A percentile compares a stretch with the other conserved stretches of the same genome.
phyloP scores from a whole-genome alignment of 345 rosid species.

The Jatropha curcas region DNA sequence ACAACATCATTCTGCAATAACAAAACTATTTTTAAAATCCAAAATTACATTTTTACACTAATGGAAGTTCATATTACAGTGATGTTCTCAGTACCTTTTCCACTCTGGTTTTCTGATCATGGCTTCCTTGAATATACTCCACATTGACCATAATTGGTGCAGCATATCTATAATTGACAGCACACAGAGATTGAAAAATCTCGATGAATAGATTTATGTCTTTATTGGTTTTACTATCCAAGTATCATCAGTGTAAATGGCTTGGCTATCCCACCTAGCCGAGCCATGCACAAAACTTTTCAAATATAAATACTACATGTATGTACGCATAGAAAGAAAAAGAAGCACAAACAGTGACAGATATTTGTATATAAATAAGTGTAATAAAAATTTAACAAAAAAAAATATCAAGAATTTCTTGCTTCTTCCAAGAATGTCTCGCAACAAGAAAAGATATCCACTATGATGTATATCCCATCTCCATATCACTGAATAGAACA shows the following conservation, averaged over 20 bases:
- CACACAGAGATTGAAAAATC: constrained; percentile 9
- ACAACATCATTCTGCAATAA: constrained; percentile 55
- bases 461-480: not conserved
- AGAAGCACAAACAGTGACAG: not conserved
- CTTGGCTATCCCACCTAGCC: too few species aligned
- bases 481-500: not conserved
- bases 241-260: too few species aligned
- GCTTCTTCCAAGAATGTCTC: not conserved
- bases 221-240: too few species aligned
- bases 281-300: too few species aligned
- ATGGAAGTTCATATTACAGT: not conserved
- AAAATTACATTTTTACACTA: not conserved
- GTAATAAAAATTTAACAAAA: too few species aligned
- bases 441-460: too few species aligned
- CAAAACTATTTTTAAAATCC: constrained; percentile 10
- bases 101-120: constrained; percentile 34
- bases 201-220: too few species aligned
- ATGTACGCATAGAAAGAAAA: not conserved
- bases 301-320: too few species aligned
- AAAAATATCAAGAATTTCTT: not conserved
- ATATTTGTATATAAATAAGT: too few species aligned
- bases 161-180: constrained; percentile 56
- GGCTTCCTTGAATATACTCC: constrained; percentile 64
- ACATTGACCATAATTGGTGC: constrained; percentile 79
- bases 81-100: constrained; percentile 50